Conservation (phyloP, 208 protist species). For the Spongospora subterranea region DNA sequence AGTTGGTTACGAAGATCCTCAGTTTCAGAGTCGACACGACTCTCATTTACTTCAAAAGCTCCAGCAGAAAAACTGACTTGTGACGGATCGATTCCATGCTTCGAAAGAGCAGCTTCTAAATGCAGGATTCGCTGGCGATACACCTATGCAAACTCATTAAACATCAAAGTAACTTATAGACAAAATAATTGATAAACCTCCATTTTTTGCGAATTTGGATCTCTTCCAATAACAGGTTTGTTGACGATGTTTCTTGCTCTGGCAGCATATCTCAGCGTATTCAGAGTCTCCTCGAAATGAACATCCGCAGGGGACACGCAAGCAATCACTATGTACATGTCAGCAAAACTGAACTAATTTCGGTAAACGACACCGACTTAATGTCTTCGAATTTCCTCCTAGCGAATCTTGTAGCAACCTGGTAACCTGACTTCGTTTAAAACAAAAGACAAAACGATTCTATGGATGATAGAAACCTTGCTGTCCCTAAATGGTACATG, state of each 20-base stretch:
- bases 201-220: constrained; percentile 39
- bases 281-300: constrained; percentile 64
- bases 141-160: background rate
- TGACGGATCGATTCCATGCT: constrained; percentile 6
- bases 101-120: constrained; percentile 24
- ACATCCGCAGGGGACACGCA: constrained; percentile 61
- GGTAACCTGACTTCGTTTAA: constrained; percentile 55
- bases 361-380: background rate
- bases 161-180: background rate
- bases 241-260: constrained; percentile 60
- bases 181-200: background rate
- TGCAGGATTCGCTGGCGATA: constrained; percentile 30
- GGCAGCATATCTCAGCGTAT: constrained; percentile 62
- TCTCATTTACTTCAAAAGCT: background rate
- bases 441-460: constrained; percentile 21
- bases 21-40: background rate
- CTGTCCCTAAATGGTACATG: constrained; percentile 58
- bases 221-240: constrained; percentile 56
- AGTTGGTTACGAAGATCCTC: background rate
- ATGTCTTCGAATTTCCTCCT: constrained; percentile 63
- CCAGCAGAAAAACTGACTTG: background rate
- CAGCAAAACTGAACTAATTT: background rate
- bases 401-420: constrained; percentile 62
- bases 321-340: constrained; percentile 72
- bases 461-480: constrained; percentile 28